These are phyloP conservation scores for Puccinia coronata DNA, from an alignment of 1,284 basidiomycete genomes.

Conservation along the genomic window DNA sequence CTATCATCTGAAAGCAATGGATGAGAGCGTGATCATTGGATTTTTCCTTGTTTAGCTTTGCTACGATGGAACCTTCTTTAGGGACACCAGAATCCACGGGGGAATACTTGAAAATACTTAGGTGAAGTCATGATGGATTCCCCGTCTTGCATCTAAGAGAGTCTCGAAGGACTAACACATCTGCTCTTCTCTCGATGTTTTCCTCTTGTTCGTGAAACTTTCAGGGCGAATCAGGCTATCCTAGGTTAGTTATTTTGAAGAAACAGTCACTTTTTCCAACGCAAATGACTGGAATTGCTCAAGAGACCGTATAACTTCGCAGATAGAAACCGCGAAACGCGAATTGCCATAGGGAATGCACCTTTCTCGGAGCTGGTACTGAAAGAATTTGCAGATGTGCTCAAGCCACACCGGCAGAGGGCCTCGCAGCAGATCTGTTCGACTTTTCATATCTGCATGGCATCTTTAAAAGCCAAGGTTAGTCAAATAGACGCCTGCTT, in stretches of 20 bases:
- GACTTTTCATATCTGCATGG: slow-evolving; percentile 27
- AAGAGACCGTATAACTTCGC: not conserved
- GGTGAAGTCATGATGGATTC: not conserved
- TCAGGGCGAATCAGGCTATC: slow-evolving; percentile 19
- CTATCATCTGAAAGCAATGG: slow-evolving; percentile 50
- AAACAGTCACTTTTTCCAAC: not conserved
- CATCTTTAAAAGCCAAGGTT: slow-evolving; percentile 40
- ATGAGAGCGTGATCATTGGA: not conserved
- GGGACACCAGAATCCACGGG: slow-evolving; percentile 54
- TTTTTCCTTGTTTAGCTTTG: slow-evolving; percentile 49
- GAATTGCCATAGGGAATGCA: slow-evolving; percentile 35
- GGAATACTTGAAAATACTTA: slow-evolving; percentile 34
- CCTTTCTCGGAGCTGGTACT: slow-evolving; percentile 31
- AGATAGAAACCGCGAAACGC: slow-evolving; percentile 42
- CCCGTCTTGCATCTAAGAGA: not conserved
- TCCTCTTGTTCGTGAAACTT: not conserved
- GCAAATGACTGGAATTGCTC: not conserved
- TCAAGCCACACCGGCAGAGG: slow-evolving; percentile 28
- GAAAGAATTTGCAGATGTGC: slow-evolving; percentile 21
- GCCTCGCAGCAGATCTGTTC: slow-evolving; percentile 5
- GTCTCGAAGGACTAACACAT: not conserved
- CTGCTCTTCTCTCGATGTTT: not conserved
- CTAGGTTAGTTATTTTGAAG: slow-evolving; percentile 19
- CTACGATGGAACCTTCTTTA: slow-evolving; percentile 52
- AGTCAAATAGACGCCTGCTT: not conserved